phyloP scores from a whole-genome alignment of 805 yeast genomes.

The Schwanniomyces polymorphus region DNA sequence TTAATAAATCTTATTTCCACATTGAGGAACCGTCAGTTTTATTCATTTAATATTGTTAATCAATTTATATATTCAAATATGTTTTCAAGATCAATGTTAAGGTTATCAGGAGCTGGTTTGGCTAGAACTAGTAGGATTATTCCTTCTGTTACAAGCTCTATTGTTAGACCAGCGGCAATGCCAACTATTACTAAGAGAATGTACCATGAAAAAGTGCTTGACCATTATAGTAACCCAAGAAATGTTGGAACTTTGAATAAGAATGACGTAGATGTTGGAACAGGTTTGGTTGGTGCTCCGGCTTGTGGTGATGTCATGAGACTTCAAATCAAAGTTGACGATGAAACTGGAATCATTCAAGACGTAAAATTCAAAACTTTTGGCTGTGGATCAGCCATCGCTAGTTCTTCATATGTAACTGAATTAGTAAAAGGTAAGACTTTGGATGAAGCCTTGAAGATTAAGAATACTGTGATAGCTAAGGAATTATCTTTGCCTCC shows the following conservation, averaged over 20 bases:
- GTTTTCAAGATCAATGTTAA: conserved; percentile 25
- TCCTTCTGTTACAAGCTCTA: conserved; percentile 4
- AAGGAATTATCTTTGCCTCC: conserved; percentile 94
- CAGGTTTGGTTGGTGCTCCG: conserved; percentile 98
- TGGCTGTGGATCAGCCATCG: conserved; percentile 99
- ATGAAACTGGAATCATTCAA: conserved; percentile 83
- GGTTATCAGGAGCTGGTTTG: conserved; percentile 9
- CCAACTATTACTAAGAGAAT: conserved; percentile 21
- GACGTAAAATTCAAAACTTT: conserved; percentile 98
- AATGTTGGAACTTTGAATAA: conserved; percentile 94
- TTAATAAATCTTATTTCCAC: neutral
- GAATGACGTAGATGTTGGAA: conserved; percentile 75
- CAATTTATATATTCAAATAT: conserved; percentile 5
- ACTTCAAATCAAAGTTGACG: conserved; percentile 90
- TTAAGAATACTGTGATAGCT: conserved; percentile 93
- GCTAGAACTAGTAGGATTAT: conserved; percentile 5
- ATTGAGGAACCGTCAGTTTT: neutral
- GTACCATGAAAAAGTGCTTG: conserved; percentile 94
- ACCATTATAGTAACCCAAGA: conserved; percentile 95
- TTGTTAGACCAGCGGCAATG: conserved; percentile 5
- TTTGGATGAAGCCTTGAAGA: conserved; percentile 87
- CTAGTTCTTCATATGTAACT: conserved; percentile 92
- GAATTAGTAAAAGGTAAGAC: conserved; percentile 94
- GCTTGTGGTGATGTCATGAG: conserved; percentile 99
- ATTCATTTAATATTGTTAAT: neutral